Evolutionary conservation across 176 grass and related monocot species (phyloP).

Genomic region (Otatea glauca): DNA sequence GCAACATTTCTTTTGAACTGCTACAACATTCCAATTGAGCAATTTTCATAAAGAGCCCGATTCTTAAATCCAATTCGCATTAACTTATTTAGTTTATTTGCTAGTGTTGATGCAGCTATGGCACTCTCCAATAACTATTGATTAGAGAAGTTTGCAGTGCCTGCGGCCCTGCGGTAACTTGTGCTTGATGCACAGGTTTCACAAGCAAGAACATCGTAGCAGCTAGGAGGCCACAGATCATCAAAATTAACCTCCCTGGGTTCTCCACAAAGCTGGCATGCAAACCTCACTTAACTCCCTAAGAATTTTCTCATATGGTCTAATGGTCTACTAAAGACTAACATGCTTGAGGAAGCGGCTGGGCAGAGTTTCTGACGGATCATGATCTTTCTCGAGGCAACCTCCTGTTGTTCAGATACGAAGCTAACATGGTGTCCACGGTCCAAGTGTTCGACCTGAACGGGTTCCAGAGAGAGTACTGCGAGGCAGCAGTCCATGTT

Average conservation of each 20-base stretch:
- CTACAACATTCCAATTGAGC: background rate
- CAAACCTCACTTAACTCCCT: background rate
- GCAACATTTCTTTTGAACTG: background rate
- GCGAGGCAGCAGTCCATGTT: too few species aligned
- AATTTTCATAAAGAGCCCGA: background rate
- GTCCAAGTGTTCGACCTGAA: too few species aligned
- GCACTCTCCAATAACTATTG: background rate
- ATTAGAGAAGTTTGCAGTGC: background rate
- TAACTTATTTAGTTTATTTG: too few species aligned
- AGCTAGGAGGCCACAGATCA: constrained; percentile 1
- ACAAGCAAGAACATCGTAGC: background rate
- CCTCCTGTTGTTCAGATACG: too few species aligned
- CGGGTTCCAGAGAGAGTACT: too few species aligned
- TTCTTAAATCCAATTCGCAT: too few species aligned
- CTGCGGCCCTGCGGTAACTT: background rate
- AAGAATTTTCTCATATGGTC: background rate
- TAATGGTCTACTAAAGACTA: background rate
- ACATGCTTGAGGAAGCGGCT: background rate
- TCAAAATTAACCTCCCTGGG: background rate
- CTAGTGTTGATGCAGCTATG: background rate
- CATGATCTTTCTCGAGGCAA: too few species aligned
- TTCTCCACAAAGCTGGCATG: background rate
- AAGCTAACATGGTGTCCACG: too few species aligned
- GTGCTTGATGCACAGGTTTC: background rate
- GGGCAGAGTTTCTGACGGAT: too few species aligned